A percentile compares a stretch with the other conserved stretches of the same genome.
These are phyloP conservation scores for Alloascoidea africana DNA, from an alignment of 805 yeast species.

Conservation along the genomic window DNA sequence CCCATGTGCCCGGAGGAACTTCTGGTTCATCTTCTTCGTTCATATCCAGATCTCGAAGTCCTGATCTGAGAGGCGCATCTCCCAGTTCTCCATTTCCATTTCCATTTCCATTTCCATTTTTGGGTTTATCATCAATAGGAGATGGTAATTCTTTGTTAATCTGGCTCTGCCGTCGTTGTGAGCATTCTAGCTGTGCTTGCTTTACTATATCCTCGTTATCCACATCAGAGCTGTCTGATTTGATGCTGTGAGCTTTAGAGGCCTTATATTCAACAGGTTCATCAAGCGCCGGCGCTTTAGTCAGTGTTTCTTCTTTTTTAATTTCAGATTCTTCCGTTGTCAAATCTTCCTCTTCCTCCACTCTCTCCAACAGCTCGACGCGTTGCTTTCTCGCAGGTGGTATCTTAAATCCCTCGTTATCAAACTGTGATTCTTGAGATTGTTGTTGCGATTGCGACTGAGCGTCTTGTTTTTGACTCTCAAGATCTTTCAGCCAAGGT, in stretches of 20 bases:
- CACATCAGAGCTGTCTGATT: conserved; percentile 6
- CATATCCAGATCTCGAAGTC: conserved; percentile 11
- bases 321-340: no score
- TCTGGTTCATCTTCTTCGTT: conserved; percentile 10
- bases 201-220: conserved; percentile 11
- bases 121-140: no score
- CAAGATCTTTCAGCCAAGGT: conserved; percentile 52
- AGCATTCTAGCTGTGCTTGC: conserved; percentile 11
- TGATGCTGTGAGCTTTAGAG: background rate
- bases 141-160: conserved; percentile 22
- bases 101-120: conserved; percentile 19
- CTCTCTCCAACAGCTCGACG: conserved; percentile 1
- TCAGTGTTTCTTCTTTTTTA: conserved; percentile 8
- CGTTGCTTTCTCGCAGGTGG: conserved; percentile 2
- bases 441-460: conserved; percentile 10
- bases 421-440: conserved; percentile 6
- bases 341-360: conserved; percentile 7
- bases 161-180: conserved; percentile 8
- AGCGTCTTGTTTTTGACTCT: conserved; percentile 13
- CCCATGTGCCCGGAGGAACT: conserved; percentile 43
- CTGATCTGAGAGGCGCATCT: conserved; percentile 8
- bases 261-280: conserved; percentile 4
- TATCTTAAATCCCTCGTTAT: conserved; percentile 2
- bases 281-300: conserved; percentile 1
- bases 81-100: conserved; percentile 14